Percentiles rank a stretch among this genome's conserved stretches.
Conservation (phyloP, 2,329 filamentous ascomycete species). For the Alternaria burnsii region DNA sequence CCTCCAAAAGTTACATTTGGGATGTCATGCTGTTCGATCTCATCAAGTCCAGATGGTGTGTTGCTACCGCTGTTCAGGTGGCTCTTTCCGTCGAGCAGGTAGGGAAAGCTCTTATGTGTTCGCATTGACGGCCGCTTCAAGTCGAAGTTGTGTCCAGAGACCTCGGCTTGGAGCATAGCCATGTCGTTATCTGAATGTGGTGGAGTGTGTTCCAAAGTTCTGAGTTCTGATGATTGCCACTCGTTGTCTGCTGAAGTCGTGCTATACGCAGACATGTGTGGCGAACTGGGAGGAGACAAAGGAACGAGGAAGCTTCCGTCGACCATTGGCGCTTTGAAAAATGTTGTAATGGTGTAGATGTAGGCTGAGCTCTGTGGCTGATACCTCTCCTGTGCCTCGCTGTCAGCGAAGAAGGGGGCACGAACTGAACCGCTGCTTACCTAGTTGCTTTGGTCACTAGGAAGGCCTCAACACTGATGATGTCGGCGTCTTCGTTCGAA, state of each 20-base stretch:
- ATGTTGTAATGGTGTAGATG: constrained; percentile 23
- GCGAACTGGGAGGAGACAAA: constrained; percentile 60
- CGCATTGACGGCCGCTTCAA: constrained; percentile 52
- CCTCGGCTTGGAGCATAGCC: constrained; percentile 50
- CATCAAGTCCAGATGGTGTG: constrained; percentile 47
- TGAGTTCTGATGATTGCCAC: constrained; percentile 53
- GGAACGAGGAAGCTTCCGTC: constrained; percentile 57
- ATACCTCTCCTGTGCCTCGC: constrained; percentile 32
- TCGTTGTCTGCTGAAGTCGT: constrained; percentile 54
- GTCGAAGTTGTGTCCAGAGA: constrained; percentile 47
- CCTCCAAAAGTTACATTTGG: constrained; percentile 51
- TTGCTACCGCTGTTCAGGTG: constrained; percentile 35
- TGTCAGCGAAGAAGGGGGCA: constrained; percentile 27
- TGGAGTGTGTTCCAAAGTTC: constrained; percentile 45
- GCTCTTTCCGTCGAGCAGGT: constrained; percentile 50
- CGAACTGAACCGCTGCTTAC: constrained; percentile 14
- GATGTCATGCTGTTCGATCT: constrained; percentile 46
- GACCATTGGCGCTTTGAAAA: constrained; percentile 52
- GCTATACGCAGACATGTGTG: constrained; percentile 60
- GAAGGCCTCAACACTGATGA: constrained; percentile 9
- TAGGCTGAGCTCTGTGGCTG: constrained; percentile 33
- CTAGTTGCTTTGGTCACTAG: constrained; percentile 13
- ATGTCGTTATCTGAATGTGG: constrained; percentile 50
- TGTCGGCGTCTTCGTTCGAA: constrained; percentile 1
- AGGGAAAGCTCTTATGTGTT: constrained; percentile 56